Base-by-base conservation (phyloP, 2,329 filamentous ascomycete species). In the Ascochyta rabiei region DNA sequence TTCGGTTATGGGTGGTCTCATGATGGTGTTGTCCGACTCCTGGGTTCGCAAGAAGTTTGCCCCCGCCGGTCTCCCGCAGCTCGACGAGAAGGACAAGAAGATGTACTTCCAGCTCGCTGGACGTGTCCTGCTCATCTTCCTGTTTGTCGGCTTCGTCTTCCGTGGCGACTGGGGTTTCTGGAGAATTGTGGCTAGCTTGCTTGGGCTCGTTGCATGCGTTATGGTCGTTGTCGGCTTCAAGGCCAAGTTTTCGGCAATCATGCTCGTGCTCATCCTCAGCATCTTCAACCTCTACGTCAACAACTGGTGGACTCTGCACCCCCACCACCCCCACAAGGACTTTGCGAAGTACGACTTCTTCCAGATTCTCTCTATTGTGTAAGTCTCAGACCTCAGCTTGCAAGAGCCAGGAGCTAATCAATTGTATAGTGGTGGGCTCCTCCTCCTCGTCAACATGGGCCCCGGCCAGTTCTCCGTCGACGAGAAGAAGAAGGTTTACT, bases 401-500 rank as follows among this genome's bases (percentile, higher is more conserved):
- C 34, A 34, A 13, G 8, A 6, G 16, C 39, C 26, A 31, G 26
- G 9, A 35, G 52, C 68, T 72, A 68, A 72, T 46, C n/a, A 35
- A 48, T 12, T 5, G 45, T 38, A 15, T 57, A 86, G 85, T 64
- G 95, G 95, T 62, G 95, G 95, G 76, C 90, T 99, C 53, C 84
- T 99, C 54, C 88, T 99, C 64, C 86, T 99, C 64, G 93, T 98
- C 80, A 99, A 99, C 86, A 97, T 95, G 86, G 95, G 95, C 59
- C 95, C 95, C 9, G 95, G 95, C 61, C 93, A 96, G 78, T 90
- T 98, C 83, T 96, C 90, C 76, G 93, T 98, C 77, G 95, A 99
- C 79, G 95, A 99, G 86, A 99, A 99, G 90, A 99, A 99, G 88
- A 99, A 99, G 86, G 95, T 99, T 67, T 99, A 99, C 82, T 99